Conservation (phyloP, 2,329 filamentous ascomycete species). For the Colletotrichum graminicola region DNA sequence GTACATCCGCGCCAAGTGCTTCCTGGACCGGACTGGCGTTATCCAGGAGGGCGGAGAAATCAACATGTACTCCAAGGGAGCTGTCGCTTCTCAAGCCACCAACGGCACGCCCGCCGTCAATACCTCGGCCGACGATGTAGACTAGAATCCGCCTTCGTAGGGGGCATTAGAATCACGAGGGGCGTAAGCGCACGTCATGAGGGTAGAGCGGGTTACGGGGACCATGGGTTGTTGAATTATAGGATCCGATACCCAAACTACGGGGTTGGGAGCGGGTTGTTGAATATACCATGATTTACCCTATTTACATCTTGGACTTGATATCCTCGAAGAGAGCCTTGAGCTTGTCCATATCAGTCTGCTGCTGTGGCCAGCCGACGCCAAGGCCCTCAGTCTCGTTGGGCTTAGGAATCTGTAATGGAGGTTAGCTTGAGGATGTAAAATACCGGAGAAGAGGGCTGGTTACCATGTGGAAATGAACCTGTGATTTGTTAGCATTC, state of each 20-base stretch:
- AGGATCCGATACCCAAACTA: constrained; percentile 9
- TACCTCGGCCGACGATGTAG: constrained; percentile 60
- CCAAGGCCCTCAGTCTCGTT: constrained; percentile 83
- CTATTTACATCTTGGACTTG: constrained; percentile 83
- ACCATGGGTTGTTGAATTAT: constrained; percentile 40
- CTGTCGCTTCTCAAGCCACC: constrained; percentile 43
- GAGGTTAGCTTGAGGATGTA: constrained; percentile 16
- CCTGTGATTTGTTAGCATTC: constrained; percentile 59
- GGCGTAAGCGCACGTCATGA: constrained; percentile 1
- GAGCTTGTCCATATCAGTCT: constrained; percentile 83
- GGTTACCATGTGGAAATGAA: constrained; percentile 91
- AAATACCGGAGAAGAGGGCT: constrained; percentile 44
- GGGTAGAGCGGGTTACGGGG: background rate
- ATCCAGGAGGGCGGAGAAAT: constrained; percentile 76
- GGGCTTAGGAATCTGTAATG: constrained; percentile 87
- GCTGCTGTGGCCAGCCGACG: constrained; percentile 82
- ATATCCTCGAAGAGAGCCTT: constrained; percentile 85
- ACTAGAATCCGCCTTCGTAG: constrained; percentile 49
- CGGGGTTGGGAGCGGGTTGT: background rate
- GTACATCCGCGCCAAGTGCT: constrained; percentile 83
- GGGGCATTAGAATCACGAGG: background rate
- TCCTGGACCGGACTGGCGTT: constrained; percentile 86
- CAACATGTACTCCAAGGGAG: constrained; percentile 71
- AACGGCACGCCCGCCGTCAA: constrained; percentile 46
- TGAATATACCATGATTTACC: constrained; percentile 7